Conservation (phyloP, 306 rosid genomes). For the Trichosanthes truncata region DNA sequence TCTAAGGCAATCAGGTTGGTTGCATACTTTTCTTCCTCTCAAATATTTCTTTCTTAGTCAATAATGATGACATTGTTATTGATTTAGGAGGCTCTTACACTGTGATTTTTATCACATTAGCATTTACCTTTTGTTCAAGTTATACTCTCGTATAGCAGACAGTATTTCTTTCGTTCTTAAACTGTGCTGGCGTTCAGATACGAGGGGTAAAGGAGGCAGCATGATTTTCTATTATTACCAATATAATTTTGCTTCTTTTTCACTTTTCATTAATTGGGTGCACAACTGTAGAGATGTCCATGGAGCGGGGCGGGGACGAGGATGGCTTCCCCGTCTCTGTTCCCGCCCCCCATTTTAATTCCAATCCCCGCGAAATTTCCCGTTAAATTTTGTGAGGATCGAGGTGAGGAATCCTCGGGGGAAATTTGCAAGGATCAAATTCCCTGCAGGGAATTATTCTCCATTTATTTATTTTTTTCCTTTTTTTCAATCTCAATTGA, state of each 20-base stretch:
- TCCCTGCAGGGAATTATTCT: too few species aligned
- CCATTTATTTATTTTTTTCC: too few species aligned
- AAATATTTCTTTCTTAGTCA: not conserved
- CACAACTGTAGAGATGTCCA: too few species aligned
- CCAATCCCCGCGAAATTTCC: too few species aligned
- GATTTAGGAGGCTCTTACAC: not conserved
- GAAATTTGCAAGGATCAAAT: too few species aligned
- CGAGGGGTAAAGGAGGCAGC: not conserved
- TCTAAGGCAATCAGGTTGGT: slow-evolving; percentile 72
- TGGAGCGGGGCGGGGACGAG: too few species aligned
- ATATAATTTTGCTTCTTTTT: not conserved
- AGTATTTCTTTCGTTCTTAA: not conserved
- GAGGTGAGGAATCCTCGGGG: too few species aligned
- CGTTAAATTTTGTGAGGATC: too few species aligned
- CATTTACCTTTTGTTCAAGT: not conserved
- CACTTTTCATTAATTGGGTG: not conserved
- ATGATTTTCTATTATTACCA: not conserved
- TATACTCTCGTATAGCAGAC: not conserved
- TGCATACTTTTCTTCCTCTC: not conserved
- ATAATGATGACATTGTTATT: not conserved
- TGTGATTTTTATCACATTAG: not conserved
- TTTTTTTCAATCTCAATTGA: too few species aligned
- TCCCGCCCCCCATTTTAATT: too few species aligned
- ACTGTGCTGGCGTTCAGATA: not conserved
- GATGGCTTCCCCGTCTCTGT: too few species aligned